Evolutionary conservation across 108 stramenopile species (phyloP), one percentile per base, ranked within the genome.

Genomic region (Cyclostephanos invisitatus): DNA sequence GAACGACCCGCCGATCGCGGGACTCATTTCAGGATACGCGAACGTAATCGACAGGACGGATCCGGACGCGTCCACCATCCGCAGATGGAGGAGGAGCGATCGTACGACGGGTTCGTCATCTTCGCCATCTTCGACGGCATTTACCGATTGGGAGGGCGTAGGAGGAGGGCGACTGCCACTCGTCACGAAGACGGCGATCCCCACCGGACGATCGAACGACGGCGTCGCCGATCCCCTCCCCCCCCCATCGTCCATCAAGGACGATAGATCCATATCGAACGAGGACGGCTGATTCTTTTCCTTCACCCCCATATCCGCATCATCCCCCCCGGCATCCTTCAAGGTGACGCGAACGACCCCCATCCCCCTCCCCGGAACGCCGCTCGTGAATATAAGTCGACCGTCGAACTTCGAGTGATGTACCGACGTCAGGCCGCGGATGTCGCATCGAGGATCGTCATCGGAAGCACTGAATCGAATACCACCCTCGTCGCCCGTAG

Each of bases 341-440:
- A 56, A 37, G 40, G 51, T 54, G 35, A 73, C 47, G 29, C 56
- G 56, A 36, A 40, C 21, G 25, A 73, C 11, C n/a, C 40, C 42
- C 27, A 50, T 61, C 61, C 25, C 11, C 11, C 54, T 64, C 1
- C 56, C 64, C 4, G 53, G 8, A 2, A 73, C 36, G 22, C 72
- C 72, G 29, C 54, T 54, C 38, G 72, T 73, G 21, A 38, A 73
- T 56, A 73, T 64, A 10, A 64, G 9, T 44, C 42, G 22, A 36
- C 57, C 55, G 55, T 64, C 72, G 35, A 20, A 8, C 5, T 42
- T 15, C 20, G 62, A 73, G 29, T 65, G 64, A 27, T 44, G 27
- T 15, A 27, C 25, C 37, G 72, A 73, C 6, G 64, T 29, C 3
- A 73, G 54, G 21, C 72, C 72, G 0, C 54, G 72, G 11, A 14